Evolutionary conservation across 805 yeast species (phyloP).

Genomic region (Novakomyces olei): DNA sequence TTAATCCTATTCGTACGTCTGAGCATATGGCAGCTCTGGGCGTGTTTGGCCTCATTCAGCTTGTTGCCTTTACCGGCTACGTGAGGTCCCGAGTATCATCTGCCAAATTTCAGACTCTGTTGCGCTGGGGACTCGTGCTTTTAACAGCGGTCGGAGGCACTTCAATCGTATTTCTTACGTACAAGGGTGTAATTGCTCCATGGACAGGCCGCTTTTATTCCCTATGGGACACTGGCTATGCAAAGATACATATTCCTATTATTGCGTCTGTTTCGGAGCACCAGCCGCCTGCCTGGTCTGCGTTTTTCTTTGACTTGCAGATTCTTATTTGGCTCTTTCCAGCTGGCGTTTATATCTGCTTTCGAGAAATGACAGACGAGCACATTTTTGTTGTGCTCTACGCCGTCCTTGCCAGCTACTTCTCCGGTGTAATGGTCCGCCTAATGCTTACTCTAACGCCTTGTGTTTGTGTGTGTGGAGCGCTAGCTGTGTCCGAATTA

Average conservation of each 20-base stretch:
- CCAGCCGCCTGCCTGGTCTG: slow-evolving; percentile 99
- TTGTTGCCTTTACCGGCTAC: slow-evolving; percentile 69
- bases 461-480: slow-evolving; percentile 79
- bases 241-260: slow-evolving; percentile 93
- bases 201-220: slow-evolving; percentile 99
- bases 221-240: slow-evolving; percentile 93
- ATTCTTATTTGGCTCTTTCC: slow-evolving; percentile 96
- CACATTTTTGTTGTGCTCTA: slow-evolving; percentile 83
- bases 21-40: slow-evolving; percentile 98
- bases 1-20: slow-evolving; percentile 84
- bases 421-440: slow-evolving; percentile 98
- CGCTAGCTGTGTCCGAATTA: slow-evolving; percentile 64
- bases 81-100: slow-evolving; percentile 52
- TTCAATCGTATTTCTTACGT: slow-evolving; percentile 58
- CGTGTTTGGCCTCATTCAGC: slow-evolving; percentile 82
- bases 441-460: slow-evolving; percentile 94
- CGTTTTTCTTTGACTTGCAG: slow-evolving; percentile 84
- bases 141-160: slow-evolving; percentile 25
- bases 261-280: slow-evolving; percentile 98
- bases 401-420: slow-evolving; percentile 81
- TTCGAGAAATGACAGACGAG: slow-evolving; percentile 76
- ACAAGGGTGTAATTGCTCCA: slow-evolving; percentile 86
- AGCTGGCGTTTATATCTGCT: slow-evolving; percentile 77
- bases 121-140: slow-evolving; percentile 15
- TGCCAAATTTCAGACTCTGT: slow-evolving; percentile 47